These are phyloP conservation scores for Solanum rostratum DNA, from an alignment of 257 asterid species.

Conservation along the genomic window DNA sequence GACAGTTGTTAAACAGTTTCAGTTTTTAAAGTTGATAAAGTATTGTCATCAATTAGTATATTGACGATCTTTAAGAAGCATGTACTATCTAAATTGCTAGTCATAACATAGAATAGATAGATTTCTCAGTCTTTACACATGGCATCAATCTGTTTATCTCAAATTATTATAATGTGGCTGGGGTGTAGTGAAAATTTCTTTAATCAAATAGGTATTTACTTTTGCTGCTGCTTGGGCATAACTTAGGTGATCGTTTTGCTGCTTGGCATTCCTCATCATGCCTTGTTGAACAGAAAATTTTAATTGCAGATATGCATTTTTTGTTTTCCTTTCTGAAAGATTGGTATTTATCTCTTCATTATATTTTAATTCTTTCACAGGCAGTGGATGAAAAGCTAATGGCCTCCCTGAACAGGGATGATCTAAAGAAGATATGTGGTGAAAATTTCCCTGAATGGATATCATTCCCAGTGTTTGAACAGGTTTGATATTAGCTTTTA, in stretches of 20 bases:
- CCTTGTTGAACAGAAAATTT: background rate
- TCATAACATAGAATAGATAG: background rate
- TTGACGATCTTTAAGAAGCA: background rate
- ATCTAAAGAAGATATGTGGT: constrained; percentile 84
- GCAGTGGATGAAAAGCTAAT: constrained; percentile 81
- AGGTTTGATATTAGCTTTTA: constrained; percentile 32
- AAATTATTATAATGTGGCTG: background rate
- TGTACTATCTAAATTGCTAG: background rate
- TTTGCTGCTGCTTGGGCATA: background rate
- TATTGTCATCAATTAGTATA: background rate
- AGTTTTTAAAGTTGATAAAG: background rate
- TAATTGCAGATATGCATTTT: background rate
- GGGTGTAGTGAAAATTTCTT: background rate
- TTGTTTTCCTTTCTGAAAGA: background rate
- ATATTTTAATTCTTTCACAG: constrained; percentile 35
- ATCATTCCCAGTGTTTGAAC: constrained; percentile 91
- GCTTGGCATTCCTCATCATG: background rate
- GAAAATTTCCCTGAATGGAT: constrained; percentile 95
- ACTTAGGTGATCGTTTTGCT: background rate
- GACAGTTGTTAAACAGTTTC: background rate
- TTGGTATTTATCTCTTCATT: constrained; percentile 1
- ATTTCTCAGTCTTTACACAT: background rate
- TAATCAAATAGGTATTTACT: background rate
- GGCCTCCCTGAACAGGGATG: constrained; percentile 79
- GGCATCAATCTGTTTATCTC: background rate